Evolutionary conservation across 1,139 yeast genomes (phyloP), one percentile per base, ranked within the genome.

Genomic region (Starmera stellimalicola): DNA sequence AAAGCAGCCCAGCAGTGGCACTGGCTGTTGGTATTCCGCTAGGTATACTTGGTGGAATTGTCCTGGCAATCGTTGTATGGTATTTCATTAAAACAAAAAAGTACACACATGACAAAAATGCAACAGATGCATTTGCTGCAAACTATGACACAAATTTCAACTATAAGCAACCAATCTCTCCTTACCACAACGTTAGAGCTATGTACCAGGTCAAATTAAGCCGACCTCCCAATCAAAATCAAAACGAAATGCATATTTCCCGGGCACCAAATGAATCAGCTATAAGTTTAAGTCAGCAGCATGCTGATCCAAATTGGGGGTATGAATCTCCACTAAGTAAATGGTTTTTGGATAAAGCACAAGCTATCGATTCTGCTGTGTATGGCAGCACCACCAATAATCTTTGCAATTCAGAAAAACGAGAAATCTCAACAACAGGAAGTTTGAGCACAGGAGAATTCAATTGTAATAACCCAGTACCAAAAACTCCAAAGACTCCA

Each of bases 11-110:
- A 0, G 45, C 42, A 18, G 37, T 46, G 18, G 49, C 47, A 2
- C 24, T 49, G 1, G 43, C 47, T 18, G 38, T 49, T 16, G 53
- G 51, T 11, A 42, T 49, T 4, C 52, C 53, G 0, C 33, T 47
- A 19, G 50, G 47, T 5, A 41, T 47, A 5, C 29, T 48, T 18
- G 42, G 41, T 3, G 12, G 33, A 3, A 34, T 39, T 1, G 25
- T 47, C 10, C 6, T 44, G 2, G 19, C 8, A 22, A n/a, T 35
- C 0, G 27, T 44, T 5, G 39, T 33, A 2, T 10, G 38, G 2
- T 47, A 45, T 38, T 41, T 33, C 18, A 40, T 26, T 5, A 41
- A 6, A 37, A 35, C 20, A 27, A 29, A 9, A 40, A 39, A 30
- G 38, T 35, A 8, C 22, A 23, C 10, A 36, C 19, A 7, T 19